Evolutionary conservation across 192 early-diverging fungal genomes (phyloP), one percentile per base, ranked within the genome.

Genomic region (Lobosporangium transversale): DNA sequence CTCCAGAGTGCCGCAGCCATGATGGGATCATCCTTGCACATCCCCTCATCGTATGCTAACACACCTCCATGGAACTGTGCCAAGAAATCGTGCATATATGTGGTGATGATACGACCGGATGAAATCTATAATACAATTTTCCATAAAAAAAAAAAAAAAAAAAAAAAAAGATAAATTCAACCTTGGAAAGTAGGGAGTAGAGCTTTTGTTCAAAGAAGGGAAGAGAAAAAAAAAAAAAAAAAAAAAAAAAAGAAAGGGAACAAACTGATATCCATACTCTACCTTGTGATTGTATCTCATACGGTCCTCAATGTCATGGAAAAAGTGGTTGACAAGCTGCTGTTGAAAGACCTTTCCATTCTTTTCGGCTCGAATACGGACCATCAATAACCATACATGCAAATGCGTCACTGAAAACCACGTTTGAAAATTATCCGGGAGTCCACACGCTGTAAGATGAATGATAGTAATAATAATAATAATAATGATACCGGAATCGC

Each of bases 301-400:
- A 66, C 87, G 89, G 40, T 86, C 84, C 83, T 98, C 97, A 4
- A 93, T 87, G 68, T 97, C 95, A 11, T 90, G 84, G 81, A 96
- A 97, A 37, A 98, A 89, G 58, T 88, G 82, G 70, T 95, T 91
- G 17, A 97, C 89, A 45, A 98, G 51, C 52, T 94, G 93, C 60
- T 97, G 94, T 55, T 89, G 93, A 80, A 92, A 92, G 57, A 94
- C 83, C 62, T 91, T 93, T 49, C 94, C 89, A 40, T 88, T 79
- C 7, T 84, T 78, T 55, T 91, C 87, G 7, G 89, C 86, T 47
- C 92, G 85, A 17, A 93, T 78, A 35, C 95, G 93, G 10, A 93
- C 94, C 88, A 91, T 93, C 54, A 92, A 80, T 88, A 98, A 89
- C 97, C 97, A 98, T 5, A 97, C 87, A 64, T 98, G 95, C 57